phyloP scores from a whole-genome alignment of 176 grass and related monocot species.

The Puya raimondii region DNA sequence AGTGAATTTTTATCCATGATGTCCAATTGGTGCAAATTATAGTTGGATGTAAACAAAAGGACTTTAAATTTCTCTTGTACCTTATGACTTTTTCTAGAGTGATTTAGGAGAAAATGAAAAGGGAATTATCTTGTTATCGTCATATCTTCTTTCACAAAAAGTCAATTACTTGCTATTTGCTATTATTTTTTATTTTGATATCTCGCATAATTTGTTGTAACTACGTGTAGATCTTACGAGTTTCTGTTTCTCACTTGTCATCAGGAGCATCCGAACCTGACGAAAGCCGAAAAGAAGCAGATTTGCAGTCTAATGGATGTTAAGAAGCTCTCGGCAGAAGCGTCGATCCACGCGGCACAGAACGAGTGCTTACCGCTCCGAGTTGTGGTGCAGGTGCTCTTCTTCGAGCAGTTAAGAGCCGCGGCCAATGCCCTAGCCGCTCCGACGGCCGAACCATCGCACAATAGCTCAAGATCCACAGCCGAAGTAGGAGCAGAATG shows the following conservation, averaged over 20 bases:
- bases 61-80: too few relatives aligned
- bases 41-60: too few relatives aligned
- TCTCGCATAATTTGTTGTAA: neutral
- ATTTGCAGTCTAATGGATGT: constrained; percentile 78
- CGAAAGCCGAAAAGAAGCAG: constrained; percentile 71
- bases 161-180: neutral
- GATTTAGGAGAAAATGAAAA: too few relatives aligned
- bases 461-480: constrained; percentile 12
- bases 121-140: too few relatives aligned
- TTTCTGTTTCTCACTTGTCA: neutral
- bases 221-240: neutral
- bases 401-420: constrained; percentile 76
- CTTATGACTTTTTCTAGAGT: too few relatives aligned
- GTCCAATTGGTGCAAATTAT: too few relatives aligned
- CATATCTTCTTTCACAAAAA: too few relatives aligned
- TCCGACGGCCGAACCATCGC: constrained; percentile 15
- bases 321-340: constrained; percentile 77
- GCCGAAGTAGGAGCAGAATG: constrained; percentile 28
- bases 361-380: constrained; percentile 87
- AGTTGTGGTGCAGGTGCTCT: constrained; percentile 86
- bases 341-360: constrained; percentile 70
- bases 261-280: constrained; percentile 67
- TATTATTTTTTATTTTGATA: neutral
- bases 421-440: neutral
- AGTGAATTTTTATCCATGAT: too few relatives aligned